phyloP scores from a whole-genome alignment of 768 basidiomycete species.

The Boletellus ananiceps region DNA sequence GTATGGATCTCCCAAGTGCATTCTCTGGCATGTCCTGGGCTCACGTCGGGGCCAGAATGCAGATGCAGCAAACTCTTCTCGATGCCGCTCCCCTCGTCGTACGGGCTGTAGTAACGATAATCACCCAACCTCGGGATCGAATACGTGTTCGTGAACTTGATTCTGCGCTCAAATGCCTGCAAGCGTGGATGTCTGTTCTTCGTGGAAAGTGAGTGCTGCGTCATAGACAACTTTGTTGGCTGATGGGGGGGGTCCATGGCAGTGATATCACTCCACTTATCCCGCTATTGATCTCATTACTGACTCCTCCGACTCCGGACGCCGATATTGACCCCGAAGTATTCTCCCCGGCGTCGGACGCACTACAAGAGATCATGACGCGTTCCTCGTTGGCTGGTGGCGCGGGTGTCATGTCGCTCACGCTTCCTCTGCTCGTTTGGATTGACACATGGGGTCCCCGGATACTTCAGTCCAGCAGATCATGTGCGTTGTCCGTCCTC shows the following conservation, averaged over 20 bases:
- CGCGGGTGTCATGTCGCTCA: slow-evolving; percentile 62
- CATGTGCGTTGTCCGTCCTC: slow-evolving; percentile 28
- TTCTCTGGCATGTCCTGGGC: neutral
- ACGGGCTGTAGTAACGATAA: slow-evolving; percentile 57
- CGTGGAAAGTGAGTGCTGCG: slow-evolving; percentile 53
- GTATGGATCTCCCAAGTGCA: slow-evolving; percentile 40
- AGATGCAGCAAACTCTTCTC: slow-evolving; percentile 60
- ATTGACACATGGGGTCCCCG: slow-evolving; percentile 47
- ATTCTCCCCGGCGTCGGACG: slow-evolving; percentile 64
- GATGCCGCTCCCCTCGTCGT: slow-evolving; percentile 70
- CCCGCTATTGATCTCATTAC: slow-evolving; percentile 50
- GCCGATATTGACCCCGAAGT: slow-evolving; percentile 42
- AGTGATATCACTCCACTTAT: slow-evolving; percentile 74
- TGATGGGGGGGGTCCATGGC: slow-evolving; percentile 2
- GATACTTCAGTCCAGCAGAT: slow-evolving; percentile 39
- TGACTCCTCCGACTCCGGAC: slow-evolving; percentile 30
- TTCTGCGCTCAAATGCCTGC: slow-evolving; percentile 73
- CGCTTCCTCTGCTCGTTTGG: slow-evolving; percentile 87
- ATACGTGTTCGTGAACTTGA: slow-evolving; percentile 43
- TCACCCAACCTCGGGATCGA: slow-evolving; percentile 39
- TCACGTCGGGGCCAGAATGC: slow-evolving; percentile 39
- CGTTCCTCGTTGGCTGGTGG: slow-evolving; percentile 71
- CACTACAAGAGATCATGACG: slow-evolving; percentile 73
- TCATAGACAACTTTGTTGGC: neutral
- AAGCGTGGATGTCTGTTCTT: slow-evolving; percentile 76